Evolutionary conservation across 2,329 filamentous ascomycete genomes (phyloP).

Genomic region (Aureobasidium zeae): DNA sequence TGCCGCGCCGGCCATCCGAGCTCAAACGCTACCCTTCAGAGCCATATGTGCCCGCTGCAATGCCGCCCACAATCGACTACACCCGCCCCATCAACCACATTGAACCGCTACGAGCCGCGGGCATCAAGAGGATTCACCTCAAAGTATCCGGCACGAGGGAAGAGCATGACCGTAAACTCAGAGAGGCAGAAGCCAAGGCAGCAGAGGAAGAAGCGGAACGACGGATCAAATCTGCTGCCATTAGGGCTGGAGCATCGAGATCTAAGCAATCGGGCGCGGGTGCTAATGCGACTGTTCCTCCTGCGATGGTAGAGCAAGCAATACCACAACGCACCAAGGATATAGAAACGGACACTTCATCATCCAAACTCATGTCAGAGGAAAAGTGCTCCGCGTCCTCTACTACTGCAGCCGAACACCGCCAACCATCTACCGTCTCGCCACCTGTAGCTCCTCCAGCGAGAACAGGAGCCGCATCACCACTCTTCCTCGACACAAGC

Average conservation of each 20-base stretch:
- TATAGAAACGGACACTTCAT: too few species aligned
- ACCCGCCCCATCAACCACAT: constrained; percentile 14
- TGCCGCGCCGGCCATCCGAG: neutral
- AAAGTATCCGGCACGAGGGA: constrained; percentile 50
- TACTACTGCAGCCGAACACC: too few species aligned
- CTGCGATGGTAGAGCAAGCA: neutral
- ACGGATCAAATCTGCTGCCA: neutral
- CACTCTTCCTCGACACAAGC: neutral
- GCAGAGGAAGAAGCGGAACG: constrained; percentile 21
- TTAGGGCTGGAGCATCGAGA: too few species aligned
- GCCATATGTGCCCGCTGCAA: neutral
- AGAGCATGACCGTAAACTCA: constrained; percentile 40
- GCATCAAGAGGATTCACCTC: constrained; percentile 46
- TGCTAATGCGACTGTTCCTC: neutral
- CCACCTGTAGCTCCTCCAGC: too few species aligned
- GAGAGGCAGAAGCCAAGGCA: constrained; percentile 37
- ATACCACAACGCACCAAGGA: too few species aligned
- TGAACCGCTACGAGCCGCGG: constrained; percentile 5
- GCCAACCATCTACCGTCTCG: neutral
- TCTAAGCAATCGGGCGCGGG: neutral
- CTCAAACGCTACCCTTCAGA: constrained; percentile 3
- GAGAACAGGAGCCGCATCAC: too few species aligned
- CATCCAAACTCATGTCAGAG: too few species aligned
- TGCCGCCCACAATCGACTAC: constrained; percentile 14
- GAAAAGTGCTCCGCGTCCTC: too few species aligned